A percentile compares a stretch with the other conserved stretches of the same genome.
Conservation (phyloP, 2,329 filamentous ascomycete genomes). For the Sphaerostilbella broomeana region DNA sequence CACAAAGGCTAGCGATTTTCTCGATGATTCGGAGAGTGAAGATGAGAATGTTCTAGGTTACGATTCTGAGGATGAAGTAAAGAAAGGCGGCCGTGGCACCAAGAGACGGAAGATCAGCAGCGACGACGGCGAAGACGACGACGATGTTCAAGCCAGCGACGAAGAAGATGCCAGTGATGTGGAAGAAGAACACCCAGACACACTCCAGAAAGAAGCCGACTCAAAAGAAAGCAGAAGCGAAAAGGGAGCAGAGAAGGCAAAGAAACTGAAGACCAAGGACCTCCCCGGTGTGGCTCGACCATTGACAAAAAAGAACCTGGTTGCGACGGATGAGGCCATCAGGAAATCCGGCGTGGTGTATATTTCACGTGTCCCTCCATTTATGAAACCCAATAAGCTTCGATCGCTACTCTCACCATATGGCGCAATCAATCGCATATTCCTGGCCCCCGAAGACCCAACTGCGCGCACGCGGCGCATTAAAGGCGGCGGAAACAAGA, state of each 20-base stretch:
- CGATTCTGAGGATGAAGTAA: constrained; percentile 63
- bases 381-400: constrained; percentile 78
- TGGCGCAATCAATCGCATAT: constrained; percentile 69
- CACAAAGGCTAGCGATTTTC: constrained; percentile 66
- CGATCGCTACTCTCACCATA: constrained; percentile 69
- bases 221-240: constrained; percentile 16
- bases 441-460: constrained; percentile 70
- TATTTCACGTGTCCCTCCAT: constrained; percentile 76
- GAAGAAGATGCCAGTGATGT: constrained; percentile 26
- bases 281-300: constrained; percentile 47
- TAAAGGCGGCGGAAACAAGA: constrained; percentile 72
- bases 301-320: constrained; percentile 61
- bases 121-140: constrained; percentile 31
- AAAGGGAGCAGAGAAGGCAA: constrained; percentile 15
- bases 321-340: constrained; percentile 56
- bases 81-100: constrained; percentile 53
- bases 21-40: constrained; percentile 54
- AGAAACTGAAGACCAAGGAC: constrained; percentile 25
- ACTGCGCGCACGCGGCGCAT: constrained; percentile 59
- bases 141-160: constrained; percentile 26
- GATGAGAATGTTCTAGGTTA: constrained; percentile 54
- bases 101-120: constrained; percentile 59
- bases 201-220: constrained; percentile 20
- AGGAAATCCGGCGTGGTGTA: constrained; percentile 76
- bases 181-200: constrained; percentile 19